These are phyloP conservation scores for Xylariaceae sp. DNA, from an alignment of 2,329 filamentous ascomycete species.

Conservation along the genomic window DNA sequence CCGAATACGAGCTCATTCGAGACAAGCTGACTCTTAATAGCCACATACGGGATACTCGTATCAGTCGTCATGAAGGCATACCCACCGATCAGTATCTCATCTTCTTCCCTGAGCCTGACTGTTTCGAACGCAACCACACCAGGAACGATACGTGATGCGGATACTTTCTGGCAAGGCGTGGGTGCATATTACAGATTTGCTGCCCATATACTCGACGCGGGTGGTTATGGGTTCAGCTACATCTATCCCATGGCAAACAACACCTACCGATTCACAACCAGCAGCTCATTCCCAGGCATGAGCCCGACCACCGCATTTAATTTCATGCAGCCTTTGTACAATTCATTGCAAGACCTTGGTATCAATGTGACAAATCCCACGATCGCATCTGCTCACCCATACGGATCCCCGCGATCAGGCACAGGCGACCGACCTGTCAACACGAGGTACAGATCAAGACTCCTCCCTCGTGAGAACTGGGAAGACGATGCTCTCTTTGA, in stretches of 20 bases:
- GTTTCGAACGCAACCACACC: constrained; percentile 10
- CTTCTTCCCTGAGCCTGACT: constrained; percentile 19
- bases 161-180: constrained; percentile 32
- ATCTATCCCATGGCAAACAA: constrained; percentile 26
- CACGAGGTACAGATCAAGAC: constrained; percentile 31
- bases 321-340: constrained; percentile 33
- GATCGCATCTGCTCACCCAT: constrained; percentile 22
- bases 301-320: constrained; percentile 17
- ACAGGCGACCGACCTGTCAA: constrained; percentile 27
- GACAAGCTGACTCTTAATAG: constrained; percentile 11
- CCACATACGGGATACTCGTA: constrained; percentile 28
- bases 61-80: constrained; percentile 31
- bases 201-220: constrained; percentile 31
- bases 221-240: constrained; percentile 36
- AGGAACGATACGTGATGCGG: constrained; percentile 13
- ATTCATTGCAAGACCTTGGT: constrained; percentile 29
- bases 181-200: constrained; percentile 31
- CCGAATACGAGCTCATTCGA: neutral
- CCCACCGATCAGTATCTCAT: constrained; percentile 21
- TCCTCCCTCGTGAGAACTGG: constrained; percentile 30
- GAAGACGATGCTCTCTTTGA: constrained; percentile 26
- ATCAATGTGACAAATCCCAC: constrained; percentile 27
- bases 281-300: constrained; percentile 31
- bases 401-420: constrained; percentile 26
- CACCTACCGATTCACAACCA: constrained; percentile 30